Base-by-base conservation (phyloP, 345 rosid genomes). In the Brassica incana region DNA sequence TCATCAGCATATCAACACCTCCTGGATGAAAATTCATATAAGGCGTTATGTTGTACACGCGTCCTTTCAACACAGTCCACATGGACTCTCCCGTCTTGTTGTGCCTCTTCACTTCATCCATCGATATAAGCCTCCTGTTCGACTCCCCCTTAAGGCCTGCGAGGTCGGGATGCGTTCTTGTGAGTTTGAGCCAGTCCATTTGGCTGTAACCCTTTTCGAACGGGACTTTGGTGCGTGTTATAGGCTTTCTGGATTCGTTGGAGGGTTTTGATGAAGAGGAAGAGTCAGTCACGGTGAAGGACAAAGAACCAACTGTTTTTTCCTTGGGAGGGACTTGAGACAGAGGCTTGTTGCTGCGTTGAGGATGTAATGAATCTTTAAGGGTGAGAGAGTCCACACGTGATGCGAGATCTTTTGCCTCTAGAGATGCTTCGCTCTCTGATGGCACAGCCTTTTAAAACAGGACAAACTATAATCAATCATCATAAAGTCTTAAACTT, bases 11-110 rank as follows among this genome's bases (percentile, higher is more conserved):
- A 81, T 93, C 97, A 58, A 81, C 92, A 81, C 98, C 97, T 86
- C 97, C 97, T 0, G 97, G 98, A 85, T 91, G 99, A 79, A 93
- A 95, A 67, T 90, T 95, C 98, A 91, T 88, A 79, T 89, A 93
- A 29, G 99, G 99, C 2, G 90, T 74, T 77, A 95, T 74, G 89
- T 95, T 91, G 82, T 95, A 93, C 0, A 90, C 97, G 1, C 85
- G 90, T 11, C 99, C 97, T 86, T 91, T 91, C 66, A 95, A 77
- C 72, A 93, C 95, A 65, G 97, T 91, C 99, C 98, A 93, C 97
- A 90, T 91, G 4, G 92, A 88, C 78, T 90, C 97, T 81, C 90
- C 97, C 33, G 71, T 48, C 80, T 74, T 83, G 73, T 93, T 83
- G 74, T 93, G 94, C 81, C 85, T 83, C 82, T 91, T 93, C 27